Conservation (phyloP, 1,284 basidiomycete species). For the Leccinum pachyderme region DNA sequence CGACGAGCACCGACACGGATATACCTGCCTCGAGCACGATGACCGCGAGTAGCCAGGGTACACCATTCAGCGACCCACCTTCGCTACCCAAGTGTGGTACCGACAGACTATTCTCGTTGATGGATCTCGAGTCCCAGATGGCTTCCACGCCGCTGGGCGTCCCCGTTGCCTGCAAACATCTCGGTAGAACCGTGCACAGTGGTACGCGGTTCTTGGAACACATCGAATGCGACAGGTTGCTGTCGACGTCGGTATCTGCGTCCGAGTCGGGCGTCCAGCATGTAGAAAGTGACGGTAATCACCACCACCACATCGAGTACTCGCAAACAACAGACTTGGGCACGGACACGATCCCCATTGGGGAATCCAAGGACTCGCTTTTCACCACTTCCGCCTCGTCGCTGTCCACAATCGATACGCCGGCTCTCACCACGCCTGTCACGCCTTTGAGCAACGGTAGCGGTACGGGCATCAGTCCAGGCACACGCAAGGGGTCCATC, state of each 20-base stretch:
- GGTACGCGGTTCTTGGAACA: conserved; percentile 27
- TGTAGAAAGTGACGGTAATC: neutral
- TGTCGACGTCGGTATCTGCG: conserved; percentile 11
- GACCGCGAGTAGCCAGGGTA: conserved; percentile 11
- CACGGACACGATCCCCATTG: conserved; percentile 12
- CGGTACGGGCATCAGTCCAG: neutral
- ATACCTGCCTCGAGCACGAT: conserved; percentile 15
- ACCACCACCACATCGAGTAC: neutral
- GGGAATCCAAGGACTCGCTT: conserved; percentile 31
- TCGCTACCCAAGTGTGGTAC: conserved; percentile 17
- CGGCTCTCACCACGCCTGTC: conserved; percentile 25
- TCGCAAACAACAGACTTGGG: neutral
- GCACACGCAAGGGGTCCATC: conserved; percentile 12
- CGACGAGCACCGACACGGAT: conserved; percentile 2
- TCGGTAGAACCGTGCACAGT: neutral
- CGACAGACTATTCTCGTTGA: conserved; percentile 13
- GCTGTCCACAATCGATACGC: conserved; percentile 20
- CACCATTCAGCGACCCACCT: conserved; percentile 23
- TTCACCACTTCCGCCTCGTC: conserved; percentile 28
- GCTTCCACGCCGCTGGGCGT: conserved; percentile 16
- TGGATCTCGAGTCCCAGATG: conserved; percentile 13
- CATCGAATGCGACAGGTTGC: conserved; percentile 12
- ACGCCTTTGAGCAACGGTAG: conserved; percentile 10
- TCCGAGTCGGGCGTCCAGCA: conserved; percentile 7
- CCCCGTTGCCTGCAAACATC: conserved; percentile 1